Evolutionary conservation across 441 rosid genomes (phyloP).

Genomic region (Arabidopsis hybrid): DNA sequence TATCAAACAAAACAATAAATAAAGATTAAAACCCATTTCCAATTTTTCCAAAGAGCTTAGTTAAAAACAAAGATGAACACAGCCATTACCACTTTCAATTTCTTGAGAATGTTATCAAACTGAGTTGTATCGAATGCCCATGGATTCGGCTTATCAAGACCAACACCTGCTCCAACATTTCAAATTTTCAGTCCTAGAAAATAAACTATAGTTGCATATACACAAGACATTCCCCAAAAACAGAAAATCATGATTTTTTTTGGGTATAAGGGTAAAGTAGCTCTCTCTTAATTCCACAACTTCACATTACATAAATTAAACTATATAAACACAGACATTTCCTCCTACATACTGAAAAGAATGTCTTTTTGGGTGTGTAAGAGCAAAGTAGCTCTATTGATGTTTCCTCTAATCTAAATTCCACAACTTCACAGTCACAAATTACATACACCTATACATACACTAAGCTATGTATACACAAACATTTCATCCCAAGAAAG

Average conservation of each 20-base stretch:
- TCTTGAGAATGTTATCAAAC: slow-evolving; percentile 90
- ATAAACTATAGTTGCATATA: background rate
- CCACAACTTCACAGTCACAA: background rate
- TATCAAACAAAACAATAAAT: slow-evolving; percentile 8
- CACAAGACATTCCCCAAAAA: background rate
- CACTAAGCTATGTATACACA: no score
- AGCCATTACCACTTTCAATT: slow-evolving; percentile 80
- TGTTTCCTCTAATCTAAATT: background rate
- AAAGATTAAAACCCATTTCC: background rate
- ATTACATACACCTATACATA: no score
- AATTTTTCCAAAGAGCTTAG: background rate
- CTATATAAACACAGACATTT: background rate
- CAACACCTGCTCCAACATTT: slow-evolving; percentile 67
- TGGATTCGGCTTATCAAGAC: slow-evolving; percentile 85
- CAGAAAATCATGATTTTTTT: background rate
- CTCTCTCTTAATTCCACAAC: background rate
- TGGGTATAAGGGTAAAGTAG: background rate
- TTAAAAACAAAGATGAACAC: background rate
- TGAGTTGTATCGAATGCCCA: slow-evolving; percentile 98
- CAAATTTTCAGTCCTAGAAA: background rate
- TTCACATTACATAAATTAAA: background rate
- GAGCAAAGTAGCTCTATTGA: background rate
- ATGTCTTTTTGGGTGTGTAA: background rate
- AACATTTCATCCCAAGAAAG: no score
- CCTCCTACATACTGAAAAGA: background rate